Base-by-base conservation (phyloP, 2,329 filamentous ascomycete genomes). In the Penicillium sumatraense region DNA sequence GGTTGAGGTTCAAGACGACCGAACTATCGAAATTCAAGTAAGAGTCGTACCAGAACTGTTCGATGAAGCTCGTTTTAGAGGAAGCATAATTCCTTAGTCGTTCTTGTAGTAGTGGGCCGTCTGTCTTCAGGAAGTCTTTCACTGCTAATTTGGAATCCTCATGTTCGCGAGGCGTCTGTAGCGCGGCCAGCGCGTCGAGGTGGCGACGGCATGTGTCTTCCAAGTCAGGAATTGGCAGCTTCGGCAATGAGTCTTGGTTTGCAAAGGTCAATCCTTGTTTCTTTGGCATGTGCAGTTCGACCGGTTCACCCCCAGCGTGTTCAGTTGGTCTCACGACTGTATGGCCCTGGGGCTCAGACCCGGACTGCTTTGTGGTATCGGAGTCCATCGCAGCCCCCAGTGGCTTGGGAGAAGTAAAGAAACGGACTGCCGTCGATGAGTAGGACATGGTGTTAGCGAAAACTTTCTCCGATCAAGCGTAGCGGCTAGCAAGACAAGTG, bases 11-110 rank as follows among this genome's bases (percentile, higher is more conserved):
- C 63, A 99, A 83, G 36, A 99, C 95, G 36, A 99, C 95, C 0
- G 95, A 93, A 69, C 97, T 98, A 72, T 98, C 95, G 71, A 89
- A 99, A 77, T 98, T 98, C 60, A 99, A 82, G 71, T 98, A 99
- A 26, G 95, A 98, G 73, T 99, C 95, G 72, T 98, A 98, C 95
- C 93, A 99, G 67, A 99, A 99, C 68, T 99, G 95, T 72, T 98
- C 95, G 66, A 99, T 98, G 71, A 97, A 99, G 75, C 93, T 98
- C 33, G 91, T 91, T 77, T 93, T 93, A 41, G 89, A 91, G 46
- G 86, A 87, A 8, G 95, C 93, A 79, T 98, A 99, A 67, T 88
- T 87, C 79, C 93, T 95, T 53, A 98, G 77, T 73, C 89, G 93
- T 58, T 95, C 91, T 71, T 99, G 93, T 45, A 99, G 77, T 42